Percentiles rank a stretch among this genome's conserved stretches.
phyloP scores from a whole-genome alignment of 1,284 basidiomycete genomes.

The Trametes pubescens region DNA sequence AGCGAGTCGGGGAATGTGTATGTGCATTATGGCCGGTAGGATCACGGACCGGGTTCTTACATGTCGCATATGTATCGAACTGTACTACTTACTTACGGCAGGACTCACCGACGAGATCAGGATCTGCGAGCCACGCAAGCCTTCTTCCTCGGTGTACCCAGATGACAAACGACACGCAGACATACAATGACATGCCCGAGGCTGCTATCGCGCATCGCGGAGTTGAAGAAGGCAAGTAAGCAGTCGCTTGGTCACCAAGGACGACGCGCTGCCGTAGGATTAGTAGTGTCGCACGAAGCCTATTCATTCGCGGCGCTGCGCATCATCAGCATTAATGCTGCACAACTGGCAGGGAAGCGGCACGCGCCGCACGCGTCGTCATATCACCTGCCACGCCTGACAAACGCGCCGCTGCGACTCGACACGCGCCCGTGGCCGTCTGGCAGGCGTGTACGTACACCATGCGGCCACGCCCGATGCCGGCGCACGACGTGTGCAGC shows the following conservation, averaged over 20 bases:
- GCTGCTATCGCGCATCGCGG: not conserved
- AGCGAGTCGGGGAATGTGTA: not conserved
- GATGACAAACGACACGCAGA: not conserved
- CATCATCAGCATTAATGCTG: not conserved
- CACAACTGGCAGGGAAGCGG: conserved; percentile 5
- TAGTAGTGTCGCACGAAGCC: not conserved
- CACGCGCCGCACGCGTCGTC: conserved; percentile 2
- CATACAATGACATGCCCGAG: not conserved
- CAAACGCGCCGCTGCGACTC: conserved; percentile 5
- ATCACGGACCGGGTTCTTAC: conserved; percentile 3
- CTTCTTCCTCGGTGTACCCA: not conserved
- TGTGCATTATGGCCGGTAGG: not conserved
- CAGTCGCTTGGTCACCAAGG: conserved; percentile 17
- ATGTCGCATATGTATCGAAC: not conserved
- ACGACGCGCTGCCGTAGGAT: not conserved
- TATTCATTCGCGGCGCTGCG: conserved; percentile 1
- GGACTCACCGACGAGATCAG: not conserved
- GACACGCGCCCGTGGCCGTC: conserved; percentile 4
- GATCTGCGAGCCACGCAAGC: not conserved
- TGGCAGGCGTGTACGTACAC: not conserved
- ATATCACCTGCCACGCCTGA: conserved; percentile 13
- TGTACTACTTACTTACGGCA: not conserved
- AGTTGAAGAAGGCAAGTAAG: conserved; percentile 7
- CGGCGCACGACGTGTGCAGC: not conserved
- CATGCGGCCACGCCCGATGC: conserved; percentile 5